These are phyloP conservation scores for Calycina herbarum DNA, from an alignment of 2,329 filamentous ascomycete species.

Conservation along the genomic window DNA sequence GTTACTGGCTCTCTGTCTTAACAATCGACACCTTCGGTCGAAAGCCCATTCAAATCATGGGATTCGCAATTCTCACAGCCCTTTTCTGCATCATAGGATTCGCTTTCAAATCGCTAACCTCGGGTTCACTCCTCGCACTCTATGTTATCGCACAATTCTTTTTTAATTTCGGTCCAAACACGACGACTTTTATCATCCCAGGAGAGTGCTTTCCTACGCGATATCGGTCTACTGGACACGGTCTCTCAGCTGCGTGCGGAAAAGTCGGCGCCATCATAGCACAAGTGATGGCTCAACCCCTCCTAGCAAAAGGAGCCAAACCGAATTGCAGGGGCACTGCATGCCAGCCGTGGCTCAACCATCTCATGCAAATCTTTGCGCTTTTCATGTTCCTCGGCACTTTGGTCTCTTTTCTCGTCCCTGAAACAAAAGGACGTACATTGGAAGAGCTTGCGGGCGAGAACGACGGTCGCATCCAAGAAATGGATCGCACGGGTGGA, in stretches of 20 bases:
- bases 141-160: constrained; percentile 65
- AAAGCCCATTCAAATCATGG: constrained; percentile 70
- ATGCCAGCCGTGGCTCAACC: constrained; percentile 64
- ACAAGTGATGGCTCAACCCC: constrained; percentile 63
- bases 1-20: constrained; percentile 76
- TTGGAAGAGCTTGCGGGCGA: constrained; percentile 71
- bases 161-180: constrained; percentile 66
- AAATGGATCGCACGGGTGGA: not conserved
- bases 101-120: constrained; percentile 50
- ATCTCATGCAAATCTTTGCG: constrained; percentile 75
- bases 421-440: constrained; percentile 73
- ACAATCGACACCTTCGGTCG: constrained; percentile 75
- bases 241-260: constrained; percentile 64
- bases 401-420: constrained; percentile 69
- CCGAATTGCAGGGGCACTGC: constrained; percentile 48
- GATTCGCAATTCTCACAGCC: constrained; percentile 61
- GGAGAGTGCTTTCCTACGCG: constrained; percentile 66
- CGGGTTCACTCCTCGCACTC: constrained; percentile 55
- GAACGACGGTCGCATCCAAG: constrained; percentile 11
- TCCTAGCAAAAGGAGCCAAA: constrained; percentile 57
- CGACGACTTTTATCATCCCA: constrained; percentile 64
- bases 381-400: constrained; percentile 77
- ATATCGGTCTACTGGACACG: constrained; percentile 63
- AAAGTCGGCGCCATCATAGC: constrained; percentile 72
- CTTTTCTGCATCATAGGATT: constrained; percentile 65